Conservation (phyloP, 1,139 yeast species). For the Suhomyces bolitotheri region DNA sequence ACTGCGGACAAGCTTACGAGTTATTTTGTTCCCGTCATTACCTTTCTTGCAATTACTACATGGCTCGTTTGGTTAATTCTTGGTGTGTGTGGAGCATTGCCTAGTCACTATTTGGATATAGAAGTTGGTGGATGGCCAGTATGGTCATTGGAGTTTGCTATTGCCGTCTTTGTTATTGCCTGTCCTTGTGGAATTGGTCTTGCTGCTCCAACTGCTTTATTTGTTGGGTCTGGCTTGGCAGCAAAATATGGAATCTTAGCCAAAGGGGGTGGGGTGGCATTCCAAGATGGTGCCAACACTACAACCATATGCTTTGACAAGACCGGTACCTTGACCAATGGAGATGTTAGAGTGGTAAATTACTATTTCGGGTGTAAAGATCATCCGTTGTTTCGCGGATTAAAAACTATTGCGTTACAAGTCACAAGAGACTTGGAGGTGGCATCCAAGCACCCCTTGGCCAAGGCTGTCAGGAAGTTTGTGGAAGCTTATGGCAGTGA, state of each 20-base stretch:
- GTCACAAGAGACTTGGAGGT: slow-evolving; percentile 60
- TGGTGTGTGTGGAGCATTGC: slow-evolving; percentile 57
- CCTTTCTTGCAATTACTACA: slow-evolving; percentile 57
- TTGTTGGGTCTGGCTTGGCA: slow-evolving; percentile 50
- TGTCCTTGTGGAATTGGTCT: slow-evolving; percentile 52
- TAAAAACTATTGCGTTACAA: slow-evolving; percentile 42
- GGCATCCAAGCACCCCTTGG: slow-evolving; percentile 71
- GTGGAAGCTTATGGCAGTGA: slow-evolving; percentile 24
- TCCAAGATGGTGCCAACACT: slow-evolving; percentile 70
- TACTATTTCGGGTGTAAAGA: slow-evolving; percentile 24
- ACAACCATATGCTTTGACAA: slow-evolving; percentile 75
- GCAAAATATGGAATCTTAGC: slow-evolving; percentile 68
- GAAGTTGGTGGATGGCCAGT: slow-evolving; percentile 75
- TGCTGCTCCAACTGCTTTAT: slow-evolving; percentile 51
- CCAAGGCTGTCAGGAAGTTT: slow-evolving; percentile 55
- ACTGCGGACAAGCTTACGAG: slow-evolving; percentile 72
- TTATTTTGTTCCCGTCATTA: slow-evolving; percentile 69
- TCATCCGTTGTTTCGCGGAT: slow-evolving; percentile 10
- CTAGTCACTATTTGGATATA: slow-evolving; percentile 55
- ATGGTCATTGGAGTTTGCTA: slow-evolving; percentile 77
- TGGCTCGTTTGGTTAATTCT: slow-evolving; percentile 70
- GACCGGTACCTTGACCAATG: slow-evolving; percentile 77
- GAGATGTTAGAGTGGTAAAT: slow-evolving; percentile 59
- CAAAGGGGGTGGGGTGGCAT: slow-evolving; percentile 80
- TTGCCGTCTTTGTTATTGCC: slow-evolving; percentile 69